Conservation (phyloP, 257 asterid genomes). For the Capsicum rhomboideum region DNA sequence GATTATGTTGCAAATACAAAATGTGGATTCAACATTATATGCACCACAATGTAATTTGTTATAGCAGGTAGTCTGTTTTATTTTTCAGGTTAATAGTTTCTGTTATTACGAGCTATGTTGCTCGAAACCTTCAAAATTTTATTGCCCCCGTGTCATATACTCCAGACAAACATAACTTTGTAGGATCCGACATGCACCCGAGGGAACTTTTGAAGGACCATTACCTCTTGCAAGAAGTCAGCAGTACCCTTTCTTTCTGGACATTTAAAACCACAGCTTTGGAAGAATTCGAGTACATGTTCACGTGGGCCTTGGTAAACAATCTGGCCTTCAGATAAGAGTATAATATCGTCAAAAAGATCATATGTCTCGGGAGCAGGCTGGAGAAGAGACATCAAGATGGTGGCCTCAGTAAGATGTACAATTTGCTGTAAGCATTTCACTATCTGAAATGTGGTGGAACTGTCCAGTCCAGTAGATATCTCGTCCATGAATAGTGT, state of each 20-base stretch:
- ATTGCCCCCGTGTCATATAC: background rate
- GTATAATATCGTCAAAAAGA: slow-evolving; percentile 65
- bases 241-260: slow-evolving; percentile 77
- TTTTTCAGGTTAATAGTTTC: background rate
- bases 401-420: slow-evolving; percentile 49
- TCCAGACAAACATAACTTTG: background rate
- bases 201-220: background rate
- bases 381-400: slow-evolving; percentile 63
- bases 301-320: slow-evolving; percentile 65
- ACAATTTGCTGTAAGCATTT: slow-evolving; percentile 59
- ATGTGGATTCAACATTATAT: background rate
- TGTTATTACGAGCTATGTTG: background rate
- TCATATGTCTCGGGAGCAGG: slow-evolving; percentile 74
- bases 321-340: slow-evolving; percentile 58
- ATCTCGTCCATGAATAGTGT: slow-evolving; percentile 72
- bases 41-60: background rate
- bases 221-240: slow-evolving; percentile 78
- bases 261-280: slow-evolving; percentile 51
- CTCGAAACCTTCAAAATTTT: background rate
- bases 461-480: slow-evolving; percentile 73
- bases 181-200: no score
- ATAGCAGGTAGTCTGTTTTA: background rate
- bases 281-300: slow-evolving; percentile 52
- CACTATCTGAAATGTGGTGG: slow-evolving; percentile 66
- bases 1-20: background rate